phyloP scores from a whole-genome alignment of 2,329 filamentous ascomycete species.

The Hypoxylon sp. region DNA sequence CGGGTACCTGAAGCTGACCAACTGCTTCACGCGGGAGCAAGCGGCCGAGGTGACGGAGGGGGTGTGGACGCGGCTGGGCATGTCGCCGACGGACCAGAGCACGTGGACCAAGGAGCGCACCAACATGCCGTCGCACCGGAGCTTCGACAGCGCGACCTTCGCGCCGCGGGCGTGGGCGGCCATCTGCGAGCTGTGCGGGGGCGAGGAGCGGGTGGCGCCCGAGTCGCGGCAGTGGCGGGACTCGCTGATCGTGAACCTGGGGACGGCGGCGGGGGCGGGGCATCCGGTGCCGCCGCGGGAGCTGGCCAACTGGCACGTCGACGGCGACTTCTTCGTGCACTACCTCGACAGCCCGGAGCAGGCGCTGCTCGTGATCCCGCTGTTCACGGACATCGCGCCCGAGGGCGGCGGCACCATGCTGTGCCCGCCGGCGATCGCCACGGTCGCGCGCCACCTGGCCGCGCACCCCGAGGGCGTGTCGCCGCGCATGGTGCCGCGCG shows the following conservation, averaged over 20 bases:
- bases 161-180: slow-evolving; percentile 72
- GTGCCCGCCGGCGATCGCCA: slow-evolving; percentile 65
- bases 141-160: slow-evolving; percentile 61
- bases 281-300: slow-evolving; percentile 59
- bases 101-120: slow-evolving; percentile 70
- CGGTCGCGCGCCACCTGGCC: slow-evolving; percentile 64
- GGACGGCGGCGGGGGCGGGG: slow-evolving; percentile 60
- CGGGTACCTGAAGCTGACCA: slow-evolving; percentile 61
- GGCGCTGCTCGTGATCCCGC: slow-evolving; percentile 70
- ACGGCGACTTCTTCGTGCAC: slow-evolving; percentile 77
- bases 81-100: slow-evolving; percentile 67
- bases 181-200: slow-evolving; percentile 72
- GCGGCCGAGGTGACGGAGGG: slow-evolving; percentile 47
- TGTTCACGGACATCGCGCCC: slow-evolving; percentile 69
- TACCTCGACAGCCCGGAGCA: slow-evolving; percentile 76
- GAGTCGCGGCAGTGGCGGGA: slow-evolving; percentile 68
- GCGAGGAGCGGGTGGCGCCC: slow-evolving; percentile 61
- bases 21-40: slow-evolving; percentile 52
- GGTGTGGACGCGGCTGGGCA: slow-evolving; percentile 72
- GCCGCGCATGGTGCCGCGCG: slow-evolving; percentile 68
- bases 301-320: slow-evolving; percentile 70
- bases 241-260: slow-evolving; percentile 74
- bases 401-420: slow-evolving; percentile 71
- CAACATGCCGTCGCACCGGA: slow-evolving; percentile 70
- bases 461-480: slow-evolving; percentile 71